Conservation (phyloP, 805 yeast genomes). For the Wickerhamomyces rabaulensis region DNA sequence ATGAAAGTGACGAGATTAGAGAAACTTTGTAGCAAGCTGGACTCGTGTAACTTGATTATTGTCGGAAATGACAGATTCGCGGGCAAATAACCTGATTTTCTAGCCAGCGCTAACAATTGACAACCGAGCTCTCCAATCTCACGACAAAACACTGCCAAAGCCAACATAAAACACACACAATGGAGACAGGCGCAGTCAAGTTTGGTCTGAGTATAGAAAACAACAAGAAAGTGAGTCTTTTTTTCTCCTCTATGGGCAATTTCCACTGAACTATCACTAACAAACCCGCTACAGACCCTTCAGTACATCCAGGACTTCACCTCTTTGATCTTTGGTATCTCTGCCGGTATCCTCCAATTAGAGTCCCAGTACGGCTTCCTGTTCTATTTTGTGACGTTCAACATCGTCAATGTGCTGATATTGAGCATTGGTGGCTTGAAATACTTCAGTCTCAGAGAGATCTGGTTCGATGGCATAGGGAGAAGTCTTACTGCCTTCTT, state of each 20-base stretch:
- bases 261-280: background rate
- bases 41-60: no score
- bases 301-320: conserved; percentile 22
- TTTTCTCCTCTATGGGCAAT: background rate
- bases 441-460: background rate
- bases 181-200: background rate
- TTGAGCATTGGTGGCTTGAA: conserved; percentile 7
- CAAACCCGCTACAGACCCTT: conserved; percentile 23
- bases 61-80: no score
- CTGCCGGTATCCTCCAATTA: conserved; percentile 21
- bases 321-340: conserved; percentile 18
- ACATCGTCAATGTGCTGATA: background rate
- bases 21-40: no score
- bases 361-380: conserved; percentile 20
- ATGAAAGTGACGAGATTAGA: background rate
- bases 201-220: background rate
- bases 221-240: conserved; percentile 1
- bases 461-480: conserved; percentile 11
- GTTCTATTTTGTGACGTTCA: conserved; percentile 4
- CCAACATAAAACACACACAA: no score
- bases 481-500: conserved; percentile 18
- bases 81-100: no score
- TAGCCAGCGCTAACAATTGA: no score
- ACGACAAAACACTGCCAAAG: no score
- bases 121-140: no score